Percentiles rank a stretch among this genome's conserved stretches.
Conservation (phyloP, 306 rosid species). For the Fagus crenata region DNA sequence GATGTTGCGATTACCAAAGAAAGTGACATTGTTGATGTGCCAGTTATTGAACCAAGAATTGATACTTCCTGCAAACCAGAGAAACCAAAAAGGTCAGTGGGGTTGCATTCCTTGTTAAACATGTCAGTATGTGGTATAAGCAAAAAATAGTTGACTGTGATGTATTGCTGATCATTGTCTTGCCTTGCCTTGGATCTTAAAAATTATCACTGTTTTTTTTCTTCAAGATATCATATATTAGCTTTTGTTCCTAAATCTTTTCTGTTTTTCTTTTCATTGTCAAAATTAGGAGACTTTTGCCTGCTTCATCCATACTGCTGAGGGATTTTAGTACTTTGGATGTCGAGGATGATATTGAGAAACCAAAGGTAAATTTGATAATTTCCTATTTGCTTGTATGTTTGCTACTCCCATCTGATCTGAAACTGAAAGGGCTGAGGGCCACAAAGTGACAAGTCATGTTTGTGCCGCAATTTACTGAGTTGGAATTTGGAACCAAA, state of each 20-base stretch:
- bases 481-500: neutral
- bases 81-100: slow-evolving; percentile 69
- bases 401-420: neutral
- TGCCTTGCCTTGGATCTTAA: neutral
- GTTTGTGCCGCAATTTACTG: neutral
- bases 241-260: neutral
- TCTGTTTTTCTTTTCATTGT: slow-evolving; percentile 1
- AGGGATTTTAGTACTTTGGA: slow-evolving; percentile 65
- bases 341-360: slow-evolving; percentile 52
- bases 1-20: slow-evolving; percentile 26
- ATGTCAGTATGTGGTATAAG: neutral
- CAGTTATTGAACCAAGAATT: slow-evolving; percentile 24
- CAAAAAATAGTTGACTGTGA: no score
- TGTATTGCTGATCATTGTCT: no score
- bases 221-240: neutral
- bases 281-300: slow-evolving; percentile 76
- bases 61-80: slow-evolving; percentile 42
- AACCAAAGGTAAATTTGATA: slow-evolving; percentile 49
- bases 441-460: neutral
- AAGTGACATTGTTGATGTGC: slow-evolving; percentile 22
- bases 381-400: neutral
- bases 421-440: neutral
- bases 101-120: neutral
- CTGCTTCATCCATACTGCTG: slow-evolving; percentile 63
- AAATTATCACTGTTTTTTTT: neutral